Percentiles rank a stretch among this genome's conserved stretches.
These are phyloP conservation scores for Globisporangium spiculum DNA, from an alignment of 352 stramenopile genomes.

Conservation along the genomic window DNA sequence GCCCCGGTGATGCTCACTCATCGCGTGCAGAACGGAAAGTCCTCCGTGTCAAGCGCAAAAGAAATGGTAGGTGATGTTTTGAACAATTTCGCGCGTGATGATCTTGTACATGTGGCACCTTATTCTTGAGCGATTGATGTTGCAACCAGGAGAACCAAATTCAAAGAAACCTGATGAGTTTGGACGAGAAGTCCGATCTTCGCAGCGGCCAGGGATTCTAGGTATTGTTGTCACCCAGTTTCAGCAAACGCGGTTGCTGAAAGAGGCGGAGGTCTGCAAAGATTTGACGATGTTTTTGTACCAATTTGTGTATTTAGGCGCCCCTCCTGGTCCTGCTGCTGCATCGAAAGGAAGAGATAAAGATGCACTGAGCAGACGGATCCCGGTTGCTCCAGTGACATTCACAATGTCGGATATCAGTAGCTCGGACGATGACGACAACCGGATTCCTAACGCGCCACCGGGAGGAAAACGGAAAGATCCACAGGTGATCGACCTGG, in stretches of 20 bases:
- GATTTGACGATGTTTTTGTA: not conserved
- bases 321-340: not conserved
- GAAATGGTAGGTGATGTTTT: slow-evolving; percentile 10
- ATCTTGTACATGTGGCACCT: not conserved
- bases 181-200: not conserved
- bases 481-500: slow-evolving; percentile 38
- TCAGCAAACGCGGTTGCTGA: not conserved
- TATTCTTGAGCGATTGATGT: not conserved
- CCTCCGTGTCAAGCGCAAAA: slow-evolving; percentile 6
- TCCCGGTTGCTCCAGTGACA: slow-evolving; percentile 5
- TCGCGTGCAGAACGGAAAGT: not conserved
- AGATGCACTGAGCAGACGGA: slow-evolving; percentile 3
- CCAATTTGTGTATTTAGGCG: not conserved
- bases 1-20: not conserved
- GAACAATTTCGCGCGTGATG: not conserved
- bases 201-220: slow-evolving; percentile 6
- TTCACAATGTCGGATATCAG: slow-evolving; percentile 22
- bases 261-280: not conserved
- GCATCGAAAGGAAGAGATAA: not conserved
- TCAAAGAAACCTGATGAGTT: not conserved
- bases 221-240: slow-evolving; percentile 5
- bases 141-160: slow-evolving; percentile 5
- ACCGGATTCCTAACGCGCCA: not conserved
- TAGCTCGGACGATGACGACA: slow-evolving; percentile 18
- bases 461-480: slow-evolving; percentile 6